phyloP scores from a whole-genome alignment of 2,329 filamentous ascomycete species.

The Trichoderma pleuroti region DNA sequence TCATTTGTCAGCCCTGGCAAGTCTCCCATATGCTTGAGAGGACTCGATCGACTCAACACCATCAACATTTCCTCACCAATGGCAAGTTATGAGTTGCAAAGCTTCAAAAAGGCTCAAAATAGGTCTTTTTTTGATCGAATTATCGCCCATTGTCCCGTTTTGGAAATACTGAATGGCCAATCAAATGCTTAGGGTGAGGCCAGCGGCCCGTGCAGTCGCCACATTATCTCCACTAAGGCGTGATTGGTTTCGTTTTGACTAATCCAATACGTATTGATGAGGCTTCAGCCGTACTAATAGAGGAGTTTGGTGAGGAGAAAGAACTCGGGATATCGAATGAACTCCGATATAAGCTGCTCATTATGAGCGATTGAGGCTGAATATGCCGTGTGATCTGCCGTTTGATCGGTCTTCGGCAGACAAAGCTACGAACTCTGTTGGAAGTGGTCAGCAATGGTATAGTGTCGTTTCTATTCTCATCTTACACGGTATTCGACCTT shows the following conservation, averaged over 20 bases:
- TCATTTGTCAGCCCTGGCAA: not conserved
- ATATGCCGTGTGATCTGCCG: not conserved
- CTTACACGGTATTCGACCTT: not conserved
- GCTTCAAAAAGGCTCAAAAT: not conserved
- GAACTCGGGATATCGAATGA: not conserved
- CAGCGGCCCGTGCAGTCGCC: not conserved
- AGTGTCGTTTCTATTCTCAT: not conserved
- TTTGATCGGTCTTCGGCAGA: not conserved
- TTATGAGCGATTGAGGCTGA: not conserved
- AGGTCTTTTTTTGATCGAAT: not conserved
- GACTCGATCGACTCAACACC: not conserved
- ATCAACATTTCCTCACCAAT: not conserved
- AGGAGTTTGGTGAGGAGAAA: not conserved
- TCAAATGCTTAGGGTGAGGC: not conserved
- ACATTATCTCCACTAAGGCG: not conserved
- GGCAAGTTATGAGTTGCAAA: not conserved
- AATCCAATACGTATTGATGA: not conserved
- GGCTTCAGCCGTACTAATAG: not conserved
- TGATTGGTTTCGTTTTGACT: not conserved
- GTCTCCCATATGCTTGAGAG: not conserved
- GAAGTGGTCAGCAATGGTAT: not conserved
- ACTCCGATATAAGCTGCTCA: not conserved
- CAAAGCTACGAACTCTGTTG: not conserved
- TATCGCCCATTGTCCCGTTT: not conserved
- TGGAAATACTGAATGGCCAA: not conserved